A percentile compares a stretch with the other conserved stretches of the same genome.
Evolutionary conservation across 192 early-diverging fungal genomes (phyloP).

Genomic region (Rhizophlyctis rosea): DNA sequence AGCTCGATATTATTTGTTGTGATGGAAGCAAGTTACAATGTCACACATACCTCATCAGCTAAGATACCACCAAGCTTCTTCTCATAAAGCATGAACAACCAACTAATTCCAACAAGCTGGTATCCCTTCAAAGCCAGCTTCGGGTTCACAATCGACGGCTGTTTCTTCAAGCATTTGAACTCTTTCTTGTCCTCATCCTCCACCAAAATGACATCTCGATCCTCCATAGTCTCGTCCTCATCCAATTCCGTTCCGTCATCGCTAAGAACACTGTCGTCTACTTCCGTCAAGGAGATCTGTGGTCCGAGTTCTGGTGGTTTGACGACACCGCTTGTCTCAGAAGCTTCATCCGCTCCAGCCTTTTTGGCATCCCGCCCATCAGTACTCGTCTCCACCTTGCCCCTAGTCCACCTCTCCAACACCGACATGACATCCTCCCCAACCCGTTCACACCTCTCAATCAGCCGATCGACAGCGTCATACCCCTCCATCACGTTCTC

Average conservation of each 20-base stretch:
- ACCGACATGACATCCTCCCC: conserved; percentile 48
- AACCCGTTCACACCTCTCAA: conserved; percentile 55
- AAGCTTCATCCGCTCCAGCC: conserved; percentile 10
- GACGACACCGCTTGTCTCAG: too few relatives aligned
- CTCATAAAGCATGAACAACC: conserved; percentile 73
- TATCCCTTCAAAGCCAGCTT: conserved; percentile 73
- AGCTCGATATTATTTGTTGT: neutral
- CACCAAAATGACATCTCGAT: neutral
- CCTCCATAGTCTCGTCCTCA: neutral
- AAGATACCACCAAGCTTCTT: conserved; percentile 73
- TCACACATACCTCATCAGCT: conserved; percentile 39
- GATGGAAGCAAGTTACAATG: conserved; percentile 29
- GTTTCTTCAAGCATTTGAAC: conserved; percentile 45
- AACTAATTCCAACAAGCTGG: conserved; percentile 84
- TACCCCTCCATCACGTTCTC: conserved; percentile 59
- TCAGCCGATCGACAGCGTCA: conserved; percentile 57
- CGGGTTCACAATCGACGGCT: conserved; percentile 58
- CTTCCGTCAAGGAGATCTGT: conserved; percentile 14
- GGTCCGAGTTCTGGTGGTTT: too few relatives aligned
- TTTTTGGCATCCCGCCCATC: conserved; percentile 1
- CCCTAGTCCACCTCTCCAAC: conserved; percentile 48
- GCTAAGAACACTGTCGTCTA: conserved; percentile 17
- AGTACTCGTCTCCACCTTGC: conserved; percentile 10
- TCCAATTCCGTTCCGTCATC: conserved; percentile 13
- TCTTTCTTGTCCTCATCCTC: neutral